These are phyloP conservation scores for Trichoderma gracile DNA, from an alignment of 2,329 filamentous ascomycete genomes.

Conservation along the genomic window DNA sequence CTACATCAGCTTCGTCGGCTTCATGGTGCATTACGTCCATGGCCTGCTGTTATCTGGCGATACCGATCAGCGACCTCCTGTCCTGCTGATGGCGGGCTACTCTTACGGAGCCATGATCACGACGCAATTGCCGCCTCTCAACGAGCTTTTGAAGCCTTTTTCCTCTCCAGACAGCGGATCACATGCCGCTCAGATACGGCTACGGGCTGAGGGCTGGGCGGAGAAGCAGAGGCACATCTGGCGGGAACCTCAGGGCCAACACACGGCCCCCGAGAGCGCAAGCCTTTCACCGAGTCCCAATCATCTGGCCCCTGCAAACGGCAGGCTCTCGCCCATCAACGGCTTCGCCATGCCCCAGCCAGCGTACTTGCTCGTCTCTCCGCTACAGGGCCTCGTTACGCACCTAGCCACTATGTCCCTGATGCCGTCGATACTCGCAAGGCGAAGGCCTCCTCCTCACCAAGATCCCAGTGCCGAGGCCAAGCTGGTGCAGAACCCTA, in stretches of 20 bases:
- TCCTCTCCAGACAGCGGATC: constrained; percentile 53
- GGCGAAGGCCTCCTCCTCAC: constrained; percentile 30
- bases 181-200: constrained; percentile 66
- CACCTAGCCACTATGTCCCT: constrained; percentile 64
- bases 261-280: constrained; percentile 19
- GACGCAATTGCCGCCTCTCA: constrained; percentile 65
- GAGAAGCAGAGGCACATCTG: constrained; percentile 58
- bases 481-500: constrained; percentile 60
- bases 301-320: constrained; percentile 24
- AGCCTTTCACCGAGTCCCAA: constrained; percentile 22
- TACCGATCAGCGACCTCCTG: constrained; percentile 29
- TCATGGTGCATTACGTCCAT: constrained; percentile 73
- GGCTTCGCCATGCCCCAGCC: constrained; percentile 43
- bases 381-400: constrained; percentile 61
- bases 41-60: constrained; percentile 45
- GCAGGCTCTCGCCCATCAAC: constrained; percentile 37
- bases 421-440: constrained; percentile 36
- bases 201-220: constrained; percentile 69
- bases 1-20: constrained; percentile 79
- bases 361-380: constrained; percentile 68
- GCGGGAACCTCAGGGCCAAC: constrained; percentile 37
- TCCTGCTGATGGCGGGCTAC: constrained; percentile 73
- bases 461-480: constrained; percentile 45
- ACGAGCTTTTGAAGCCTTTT: constrained; percentile 62
- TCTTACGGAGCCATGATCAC: constrained; percentile 89